phyloP scores from a whole-genome alignment of 2,329 filamentous ascomycete genomes.

The Amauroascus verrucosus region DNA sequence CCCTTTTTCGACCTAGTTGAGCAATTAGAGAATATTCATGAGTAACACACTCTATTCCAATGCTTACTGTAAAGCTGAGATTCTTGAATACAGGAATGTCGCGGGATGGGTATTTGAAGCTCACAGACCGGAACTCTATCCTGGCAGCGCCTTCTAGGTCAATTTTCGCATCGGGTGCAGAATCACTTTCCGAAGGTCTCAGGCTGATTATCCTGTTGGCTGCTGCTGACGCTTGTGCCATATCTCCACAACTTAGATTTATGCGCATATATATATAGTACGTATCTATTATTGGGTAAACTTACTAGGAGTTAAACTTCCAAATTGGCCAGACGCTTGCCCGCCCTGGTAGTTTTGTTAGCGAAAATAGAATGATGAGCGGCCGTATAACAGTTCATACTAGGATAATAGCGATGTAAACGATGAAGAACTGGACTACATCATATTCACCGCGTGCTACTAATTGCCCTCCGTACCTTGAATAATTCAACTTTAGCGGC shows the following conservation, averaged over 20 bases:
- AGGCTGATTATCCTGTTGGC: slow-evolving; percentile 29
- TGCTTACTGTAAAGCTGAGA: slow-evolving; percentile 23
- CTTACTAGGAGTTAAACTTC: slow-evolving; percentile 53
- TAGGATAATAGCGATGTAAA: slow-evolving; percentile 55
- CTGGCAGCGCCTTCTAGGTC: slow-evolving; percentile 19
- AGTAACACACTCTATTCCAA: neutral
- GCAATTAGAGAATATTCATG: neutral
- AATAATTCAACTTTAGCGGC: slow-evolving; percentile 18
- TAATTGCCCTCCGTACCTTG: slow-evolving; percentile 56
- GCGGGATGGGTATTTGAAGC: slow-evolving; percentile 31
- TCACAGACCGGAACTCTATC: slow-evolving; percentile 26
- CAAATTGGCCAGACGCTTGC: slow-evolving; percentile 56
- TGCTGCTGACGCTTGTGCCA: slow-evolving; percentile 32
- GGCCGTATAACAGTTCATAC: neutral
- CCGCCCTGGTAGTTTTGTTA: slow-evolving; percentile 41
- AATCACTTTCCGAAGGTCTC: slow-evolving; percentile 14
- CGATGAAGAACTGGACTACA: slow-evolving; percentile 43
- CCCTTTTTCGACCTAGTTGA: slow-evolving; percentile 27
- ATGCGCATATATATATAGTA: neutral
- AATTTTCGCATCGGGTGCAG: neutral
- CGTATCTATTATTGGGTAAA: too few relatives aligned
- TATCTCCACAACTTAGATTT: slow-evolving; percentile 13
- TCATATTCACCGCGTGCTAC: slow-evolving; percentile 43
- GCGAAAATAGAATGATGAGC: neutral
- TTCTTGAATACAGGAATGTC: slow-evolving; percentile 24